phyloP scores from a whole-genome alignment of 1,284 basidiomycete species.

The Malassezia slooffiae region DNA sequence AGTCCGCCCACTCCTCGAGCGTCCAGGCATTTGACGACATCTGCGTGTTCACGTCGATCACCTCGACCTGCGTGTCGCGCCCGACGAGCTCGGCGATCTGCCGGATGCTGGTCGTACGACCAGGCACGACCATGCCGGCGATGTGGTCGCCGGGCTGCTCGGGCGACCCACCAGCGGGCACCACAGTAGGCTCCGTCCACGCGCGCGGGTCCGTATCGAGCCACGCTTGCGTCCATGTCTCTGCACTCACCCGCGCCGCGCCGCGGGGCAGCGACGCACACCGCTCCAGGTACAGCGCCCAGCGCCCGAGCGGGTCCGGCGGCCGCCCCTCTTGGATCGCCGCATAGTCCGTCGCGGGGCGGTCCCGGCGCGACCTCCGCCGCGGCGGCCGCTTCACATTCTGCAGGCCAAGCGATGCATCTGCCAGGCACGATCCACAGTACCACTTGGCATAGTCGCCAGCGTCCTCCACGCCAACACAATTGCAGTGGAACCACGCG shows the following conservation, averaged over 20 bases:
- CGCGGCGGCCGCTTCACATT: conserved; percentile 18
- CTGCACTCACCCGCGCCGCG: conserved; percentile 21
- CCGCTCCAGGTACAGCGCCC: conserved; percentile 20
- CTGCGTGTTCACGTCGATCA: conserved; percentile 47
- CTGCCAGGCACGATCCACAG: conserved; percentile 21
- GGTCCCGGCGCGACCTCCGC: conserved; percentile 21
- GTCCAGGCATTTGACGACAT: conserved; percentile 57
- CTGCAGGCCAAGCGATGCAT: conserved; percentile 7
- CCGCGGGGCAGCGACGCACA: conserved; percentile 18
- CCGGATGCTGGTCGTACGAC: conserved; percentile 57
- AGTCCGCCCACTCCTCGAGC: conserved; percentile 76
- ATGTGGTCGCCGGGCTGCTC: conserved; percentile 16
- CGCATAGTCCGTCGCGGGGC: conserved; percentile 28
- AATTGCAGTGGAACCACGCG: conserved; percentile 34
- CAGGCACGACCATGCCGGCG: conserved; percentile 64
- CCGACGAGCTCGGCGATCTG: conserved; percentile 69
- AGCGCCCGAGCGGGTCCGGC: conserved; percentile 27
- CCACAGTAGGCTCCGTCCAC: conserved; percentile 20
- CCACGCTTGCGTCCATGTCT: conserved; percentile 32
- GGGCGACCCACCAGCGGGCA: conserved; percentile 14
- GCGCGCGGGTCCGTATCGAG: conserved; percentile 19
- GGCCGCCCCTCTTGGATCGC: conserved; percentile 34
- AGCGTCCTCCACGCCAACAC: conserved; percentile 22
- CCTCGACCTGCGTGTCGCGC: conserved; percentile 28
- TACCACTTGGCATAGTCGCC: conserved; percentile 31